Evolutionary conservation across 2,329 filamentous ascomycete species (phyloP).

Genomic region (Aspergillus uvarum): DNA sequence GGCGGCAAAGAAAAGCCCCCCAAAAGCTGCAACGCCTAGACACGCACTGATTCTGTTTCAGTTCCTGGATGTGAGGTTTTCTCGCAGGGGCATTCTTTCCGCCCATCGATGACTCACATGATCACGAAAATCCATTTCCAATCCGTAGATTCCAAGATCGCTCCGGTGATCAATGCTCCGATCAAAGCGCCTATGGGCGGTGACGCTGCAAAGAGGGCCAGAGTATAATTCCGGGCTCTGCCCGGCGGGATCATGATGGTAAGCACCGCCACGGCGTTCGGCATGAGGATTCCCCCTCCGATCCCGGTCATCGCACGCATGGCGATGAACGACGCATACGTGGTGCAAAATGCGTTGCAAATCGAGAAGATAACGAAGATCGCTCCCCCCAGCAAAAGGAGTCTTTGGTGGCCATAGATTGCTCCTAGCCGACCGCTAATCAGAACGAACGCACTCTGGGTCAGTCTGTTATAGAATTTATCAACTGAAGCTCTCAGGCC

Average conservation of each 20-base stretch:
- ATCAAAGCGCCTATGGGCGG: slow-evolving; percentile 50
- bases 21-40: slow-evolving; percentile 29
- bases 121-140: slow-evolving; percentile 48
- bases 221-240: slow-evolving; percentile 44
- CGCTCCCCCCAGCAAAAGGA: not conserved
- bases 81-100: too few species aligned
- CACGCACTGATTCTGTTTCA: slow-evolving; percentile 5
- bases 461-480: not conserved
- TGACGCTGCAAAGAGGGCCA: slow-evolving; percentile 50
- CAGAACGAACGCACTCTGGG: not conserved
- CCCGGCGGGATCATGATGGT: slow-evolving; percentile 51
- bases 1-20: slow-evolving; percentile 22
- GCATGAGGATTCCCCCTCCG: slow-evolving; percentile 54
- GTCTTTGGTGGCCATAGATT: not conserved
- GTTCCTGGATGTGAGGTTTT: too few species aligned
- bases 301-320: slow-evolving; percentile 51
- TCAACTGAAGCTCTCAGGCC: not conserved
- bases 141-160: slow-evolving; percentile 37
- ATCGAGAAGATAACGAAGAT: slow-evolving; percentile 31
- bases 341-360: slow-evolving; percentile 47
- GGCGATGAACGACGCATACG: slow-evolving; percentile 45
- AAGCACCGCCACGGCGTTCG: slow-evolving; percentile 54
- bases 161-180: slow-evolving; percentile 43
- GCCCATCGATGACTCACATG: slow-evolving; percentile 27
- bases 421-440: not conserved